Conservation (phyloP, 768 basidiomycete species). For the Sporobolomyces phaffii region DNA sequence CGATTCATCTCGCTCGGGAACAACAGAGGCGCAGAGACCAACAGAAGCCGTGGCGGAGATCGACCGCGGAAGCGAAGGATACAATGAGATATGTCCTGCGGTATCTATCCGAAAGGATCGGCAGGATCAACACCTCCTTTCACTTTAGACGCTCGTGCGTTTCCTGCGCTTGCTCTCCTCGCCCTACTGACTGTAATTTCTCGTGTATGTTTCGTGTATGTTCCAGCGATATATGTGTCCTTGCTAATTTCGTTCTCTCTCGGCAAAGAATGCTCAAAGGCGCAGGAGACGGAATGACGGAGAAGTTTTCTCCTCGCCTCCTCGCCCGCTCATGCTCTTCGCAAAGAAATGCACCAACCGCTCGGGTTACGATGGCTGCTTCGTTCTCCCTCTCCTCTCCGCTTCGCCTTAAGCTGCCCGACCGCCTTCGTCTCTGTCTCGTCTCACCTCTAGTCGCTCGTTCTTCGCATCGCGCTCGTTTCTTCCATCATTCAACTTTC, state of each 20-base stretch:
- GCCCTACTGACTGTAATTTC: neutral
- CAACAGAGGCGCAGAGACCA: neutral
- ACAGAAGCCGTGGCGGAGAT: neutral
- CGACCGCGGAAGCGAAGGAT: neutral
- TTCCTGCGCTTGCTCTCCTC: slow-evolving; percentile 7
- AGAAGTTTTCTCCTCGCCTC: neutral
- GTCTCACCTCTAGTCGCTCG: slow-evolving; percentile 13
- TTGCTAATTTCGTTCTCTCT: slow-evolving; percentile 1
- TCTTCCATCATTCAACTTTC: slow-evolving; percentile 26
- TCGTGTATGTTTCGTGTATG: no score
- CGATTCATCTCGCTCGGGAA: neutral
- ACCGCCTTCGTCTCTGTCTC: no score
- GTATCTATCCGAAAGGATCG: neutral
- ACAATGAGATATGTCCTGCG: slow-evolving; percentile 12
- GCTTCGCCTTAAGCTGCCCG: neutral
- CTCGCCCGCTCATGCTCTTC: neutral
- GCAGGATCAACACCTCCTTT: neutral
- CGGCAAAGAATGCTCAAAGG: neutral
- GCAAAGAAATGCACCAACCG: neutral
- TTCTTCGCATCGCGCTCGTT: neutral
- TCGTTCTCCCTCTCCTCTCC: neutral
- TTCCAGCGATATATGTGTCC: slow-evolving; percentile 4
- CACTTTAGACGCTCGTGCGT: neutral
- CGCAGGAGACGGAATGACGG: slow-evolving; percentile 5
- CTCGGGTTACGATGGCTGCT: neutral